These are phyloP conservation scores for Proteromonas lacertae DNA, from an alignment of 352 stramenopile species.

Conservation along the genomic window DNA sequence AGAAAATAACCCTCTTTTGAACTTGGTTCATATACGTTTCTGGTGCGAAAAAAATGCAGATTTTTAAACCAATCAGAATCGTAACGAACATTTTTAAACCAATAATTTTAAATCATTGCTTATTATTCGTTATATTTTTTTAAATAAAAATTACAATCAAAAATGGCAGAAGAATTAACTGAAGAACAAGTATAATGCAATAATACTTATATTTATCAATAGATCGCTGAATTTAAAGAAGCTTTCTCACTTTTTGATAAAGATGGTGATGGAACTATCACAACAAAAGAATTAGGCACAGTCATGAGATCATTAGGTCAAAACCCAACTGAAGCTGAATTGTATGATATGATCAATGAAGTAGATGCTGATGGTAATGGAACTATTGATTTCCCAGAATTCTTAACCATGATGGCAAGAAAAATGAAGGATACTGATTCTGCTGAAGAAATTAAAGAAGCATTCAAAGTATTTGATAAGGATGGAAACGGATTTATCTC, in stretches of 20 bases:
- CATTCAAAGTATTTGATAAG: constrained; percentile 41
- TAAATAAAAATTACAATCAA: constrained; percentile 7
- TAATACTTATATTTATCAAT: too few relatives aligned
- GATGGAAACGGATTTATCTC: constrained; percentile 88
- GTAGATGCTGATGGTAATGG: constrained; percentile 95
- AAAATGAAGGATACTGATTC: constrained; percentile 95
- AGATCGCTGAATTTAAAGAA: constrained; percentile 99
- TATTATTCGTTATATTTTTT: too few relatives aligned
- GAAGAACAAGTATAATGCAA: too few relatives aligned
- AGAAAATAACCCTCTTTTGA: too few relatives aligned
- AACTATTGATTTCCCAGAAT: constrained; percentile 98
- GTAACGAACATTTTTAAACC: too few relatives aligned
- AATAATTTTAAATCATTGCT: too few relatives aligned
- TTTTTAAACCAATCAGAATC: too few relatives aligned
- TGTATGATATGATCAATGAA: constrained; percentile 97
- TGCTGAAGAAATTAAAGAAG: constrained; percentile 23
- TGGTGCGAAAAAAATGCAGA: too few relatives aligned
- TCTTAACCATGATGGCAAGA: constrained; percentile 94
- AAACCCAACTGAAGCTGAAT: constrained; percentile 77
- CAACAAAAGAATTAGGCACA: constrained; percentile 79
- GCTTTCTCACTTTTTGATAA: constrained; percentile 91
- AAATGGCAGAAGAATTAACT: constrained; percentile 37
- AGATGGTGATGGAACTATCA: constrained; percentile 62
- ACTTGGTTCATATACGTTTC: too few relatives aligned
- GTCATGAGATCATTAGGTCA: constrained; percentile 81